Evolutionary conservation across 2,329 filamentous ascomycete genomes (phyloP), one percentile per base, ranked within the genome.

Genomic region (Alternaria brassicicola): DNA sequence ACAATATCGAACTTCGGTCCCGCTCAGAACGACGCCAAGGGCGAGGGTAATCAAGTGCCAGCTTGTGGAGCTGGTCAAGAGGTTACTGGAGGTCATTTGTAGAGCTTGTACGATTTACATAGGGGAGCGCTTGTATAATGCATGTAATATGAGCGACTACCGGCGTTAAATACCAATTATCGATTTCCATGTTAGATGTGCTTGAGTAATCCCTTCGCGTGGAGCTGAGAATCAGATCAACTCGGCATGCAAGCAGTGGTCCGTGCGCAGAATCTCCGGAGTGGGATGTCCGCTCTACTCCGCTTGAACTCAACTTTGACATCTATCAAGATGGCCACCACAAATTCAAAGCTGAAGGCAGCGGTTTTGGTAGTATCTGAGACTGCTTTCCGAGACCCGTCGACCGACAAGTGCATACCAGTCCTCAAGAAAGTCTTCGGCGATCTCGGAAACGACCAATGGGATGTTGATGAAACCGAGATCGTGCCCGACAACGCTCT

Each of bases 321-420:
- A 50, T 49, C 56, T 48, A 51, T 26, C 61, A 69, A 57, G 31
- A 78, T 78, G 75, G 70, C 65, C 59, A 59, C 61, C 57, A 42
- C 58, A 42, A 76, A 80, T 55, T 57, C 57, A 30, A 79, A 81
- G 54, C 81, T 98, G 12, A 89, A 82, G 73, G 89, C 88, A 31
- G 91, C 90, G 7, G 88, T 99, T 47, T 83, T 99, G 52, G 85
- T 98, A 65, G 85, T 99, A 36, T 98, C 95, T 1, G 96, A 96
- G 49, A 99, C 95, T 6, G 95, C 93, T 6, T 87, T 89, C 8
- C 84, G 86, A 66, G 89, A 97, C 75, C 86, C 92, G 0, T 87
- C 89, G 3, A 88, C 91, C 1, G 95, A 99, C 78, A 87, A 87
- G 62, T 89, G 91, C 8, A 86, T 86, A 6, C 81, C 83, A 1